Base-by-base conservation (phyloP, 1,284 basidiomycete species). In the Austropuccinia psidii region DNA sequence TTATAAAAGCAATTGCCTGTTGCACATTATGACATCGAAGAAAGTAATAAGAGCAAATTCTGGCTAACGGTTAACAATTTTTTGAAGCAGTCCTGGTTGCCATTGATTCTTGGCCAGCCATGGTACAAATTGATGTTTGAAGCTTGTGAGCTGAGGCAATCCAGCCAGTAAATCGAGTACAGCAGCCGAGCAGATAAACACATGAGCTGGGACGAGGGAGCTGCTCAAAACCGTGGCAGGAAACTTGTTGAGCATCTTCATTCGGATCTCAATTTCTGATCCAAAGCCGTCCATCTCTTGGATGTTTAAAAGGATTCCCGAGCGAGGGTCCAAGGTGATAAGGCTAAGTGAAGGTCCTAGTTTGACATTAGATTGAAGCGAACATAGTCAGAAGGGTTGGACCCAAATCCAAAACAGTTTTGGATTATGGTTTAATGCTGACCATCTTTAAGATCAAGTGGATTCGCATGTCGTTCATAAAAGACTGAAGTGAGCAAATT, bases 81-180 rank as follows among this genome's bases (percentile, higher is more conserved):
- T 60, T 21, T 60, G 31, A 35, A 72, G 54, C 4, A 72, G 39
- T 4, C 68, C 68, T 2, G 41, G 8, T 49, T 72, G 68, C 68
- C 68, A 72, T 41, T 72, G 68, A 19, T 57, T 43, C 43, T 72
- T 72, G 11, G 68, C 68, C 7, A 72, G n/a, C 68, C 68, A 72
- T 35, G 68, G 68, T 0, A 72, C 45, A 33, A 72, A 61, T 21
- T 72, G 52, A 33, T 60, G 37, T 27, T 72, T 72, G 57, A 72
- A 72, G 27, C 55, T 61, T 9, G 24, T 21, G 13, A 62, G 27
- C 31, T 62, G 29, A 37, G 47, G 55, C 54, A 57, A 41, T 21
- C 27, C 35, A 8, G 35, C n/a, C 21, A 72, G 31, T 8, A 72
- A 49, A 37, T 49, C 33, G 35, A 45, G 35, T 15, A 72, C 58